Evolutionary conservation across 2,329 filamentous ascomycete species (phyloP).

Genomic region (Scopulariopsis brevicaulis): DNA sequence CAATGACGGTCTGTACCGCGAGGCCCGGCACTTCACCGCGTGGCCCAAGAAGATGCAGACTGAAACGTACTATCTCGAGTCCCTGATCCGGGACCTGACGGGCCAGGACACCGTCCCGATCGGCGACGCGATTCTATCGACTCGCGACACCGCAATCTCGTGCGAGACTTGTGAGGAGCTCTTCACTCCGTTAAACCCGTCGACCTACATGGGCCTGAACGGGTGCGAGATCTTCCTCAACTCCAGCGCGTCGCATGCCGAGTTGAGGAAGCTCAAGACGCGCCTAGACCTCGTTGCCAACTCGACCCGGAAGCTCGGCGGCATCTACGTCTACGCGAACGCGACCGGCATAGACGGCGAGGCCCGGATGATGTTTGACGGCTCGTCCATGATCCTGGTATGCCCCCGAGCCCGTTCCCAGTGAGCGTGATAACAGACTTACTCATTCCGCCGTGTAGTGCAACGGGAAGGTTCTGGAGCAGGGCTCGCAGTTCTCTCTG

Average conservation of each 20-base stretch:
- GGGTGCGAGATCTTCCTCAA: slow-evolving; percentile 33
- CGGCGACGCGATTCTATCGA: slow-evolving; percentile 26
- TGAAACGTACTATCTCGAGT: slow-evolving; percentile 24
- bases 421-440: not conserved
- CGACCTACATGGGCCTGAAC: slow-evolving; percentile 49
- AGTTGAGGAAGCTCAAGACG: slow-evolving; percentile 54
- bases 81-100: slow-evolving; percentile 16
- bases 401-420: not conserved
- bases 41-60: slow-evolving; percentile 22
- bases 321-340: slow-evolving; percentile 38
- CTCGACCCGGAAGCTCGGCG: slow-evolving; percentile 50
- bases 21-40: slow-evolving; percentile 26
- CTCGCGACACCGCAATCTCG: slow-evolving; percentile 24
- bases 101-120: slow-evolving; percentile 23
- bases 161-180: slow-evolving; percentile 29
- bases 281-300: slow-evolving; percentile 54
- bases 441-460: slow-evolving; percentile 14
- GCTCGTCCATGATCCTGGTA: slow-evolving; percentile 12
- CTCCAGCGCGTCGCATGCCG: slow-evolving; percentile 21
- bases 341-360: slow-evolving; percentile 14
- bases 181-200: slow-evolving; percentile 23
- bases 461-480: slow-evolving; percentile 52
- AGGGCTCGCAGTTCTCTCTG: slow-evolving; percentile 51
- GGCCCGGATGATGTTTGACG: slow-evolving; percentile 26
- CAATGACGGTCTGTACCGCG: slow-evolving; percentile 25